Conservation (phyloP, 2,329 filamentous ascomycete species). For the Ceratocystiopsis sp. region DNA sequence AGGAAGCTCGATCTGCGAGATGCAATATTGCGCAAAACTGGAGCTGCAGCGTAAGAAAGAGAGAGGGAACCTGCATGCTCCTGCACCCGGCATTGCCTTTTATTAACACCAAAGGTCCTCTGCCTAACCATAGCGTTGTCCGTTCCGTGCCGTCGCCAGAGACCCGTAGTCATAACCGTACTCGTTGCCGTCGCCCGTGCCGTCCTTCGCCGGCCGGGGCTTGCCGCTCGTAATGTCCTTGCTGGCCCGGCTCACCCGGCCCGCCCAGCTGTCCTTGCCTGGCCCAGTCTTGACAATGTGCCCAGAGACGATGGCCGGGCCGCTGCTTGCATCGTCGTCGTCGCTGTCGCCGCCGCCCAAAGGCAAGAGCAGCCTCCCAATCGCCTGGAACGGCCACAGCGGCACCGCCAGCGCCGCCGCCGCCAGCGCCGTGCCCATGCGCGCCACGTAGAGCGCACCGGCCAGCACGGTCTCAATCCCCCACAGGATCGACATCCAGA, state of each 20-base stretch:
- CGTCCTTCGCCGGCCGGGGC: not conserved
- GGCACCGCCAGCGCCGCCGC: not conserved
- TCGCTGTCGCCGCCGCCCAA: no score
- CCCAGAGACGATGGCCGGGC: not conserved
- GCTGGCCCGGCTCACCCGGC: not conserved
- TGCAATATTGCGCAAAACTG: no score
- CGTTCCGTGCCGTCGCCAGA: no score
- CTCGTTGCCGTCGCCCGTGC: not conserved
- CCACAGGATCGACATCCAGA: constrained; percentile 11
- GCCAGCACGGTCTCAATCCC: not conserved
- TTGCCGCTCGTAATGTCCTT: not conserved
- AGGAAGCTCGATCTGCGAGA: no score
- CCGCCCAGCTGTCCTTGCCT: not conserved
- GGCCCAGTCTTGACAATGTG: no score
- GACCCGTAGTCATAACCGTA: not conserved
- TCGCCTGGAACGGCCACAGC: not conserved
- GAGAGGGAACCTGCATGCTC: no score
- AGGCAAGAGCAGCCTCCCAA: not conserved
- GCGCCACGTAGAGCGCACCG: constrained; percentile 5
- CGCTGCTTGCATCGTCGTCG: not conserved
- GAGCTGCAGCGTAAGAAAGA: no score
- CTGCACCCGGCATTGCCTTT: no score
- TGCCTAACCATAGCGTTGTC: not conserved
- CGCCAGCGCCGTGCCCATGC: not conserved
- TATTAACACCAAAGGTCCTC: not conserved